Base-by-base conservation (phyloP, 2,329 filamentous ascomycete genomes). In the Paracoccidioides brasiliensis region DNA sequence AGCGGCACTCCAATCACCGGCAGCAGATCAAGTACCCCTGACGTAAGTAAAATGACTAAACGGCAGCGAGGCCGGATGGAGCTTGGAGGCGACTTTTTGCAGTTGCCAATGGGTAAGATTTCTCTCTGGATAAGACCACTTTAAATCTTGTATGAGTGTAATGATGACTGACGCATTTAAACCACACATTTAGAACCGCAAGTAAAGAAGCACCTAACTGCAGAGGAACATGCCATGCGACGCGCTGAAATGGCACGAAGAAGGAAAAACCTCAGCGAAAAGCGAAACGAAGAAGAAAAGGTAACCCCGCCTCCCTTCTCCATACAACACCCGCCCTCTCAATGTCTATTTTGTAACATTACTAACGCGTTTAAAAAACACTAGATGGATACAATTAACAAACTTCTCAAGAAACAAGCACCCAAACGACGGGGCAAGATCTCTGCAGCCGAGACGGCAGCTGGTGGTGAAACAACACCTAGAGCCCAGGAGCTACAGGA, bases 251-350 rank as follows among this genome's bases (percentile, higher is more conserved):
- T 88, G 84, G 85, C 85, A 7, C 74, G 85, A 55, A 77, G 85
- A 54, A 75, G 85, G 58, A 88, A 88, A 72, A 87, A 88, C 60
- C 74, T 88, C 37, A 85, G 81, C 56, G 85, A 88, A 70, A 86
- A 87, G 72, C 79, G 84, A n/a, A 85, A 86, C 55, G 84, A 88
- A 64, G 85, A 88, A 71, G 85, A 88, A 68, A 88, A 88, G 77
- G 81, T 83, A 65, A 35, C 15, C 32, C 1, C 14, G 49, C 38
- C 22, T 33, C 50, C 6, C 8, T 41, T 41, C 32, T 15, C 15
- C n/a, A 30, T 43, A 41, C n/a, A 42, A 7, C 30, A 22, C 50
- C 4, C 3, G 7, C n/a, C 10, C 8, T 9, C 15, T 33, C 12
- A 14, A 30, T 2, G 5, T 44, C 40, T 14, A 15, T 35, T 7